Conservation (phyloP, 2,329 filamentous ascomycete species). For the Didymella arachidicola region DNA sequence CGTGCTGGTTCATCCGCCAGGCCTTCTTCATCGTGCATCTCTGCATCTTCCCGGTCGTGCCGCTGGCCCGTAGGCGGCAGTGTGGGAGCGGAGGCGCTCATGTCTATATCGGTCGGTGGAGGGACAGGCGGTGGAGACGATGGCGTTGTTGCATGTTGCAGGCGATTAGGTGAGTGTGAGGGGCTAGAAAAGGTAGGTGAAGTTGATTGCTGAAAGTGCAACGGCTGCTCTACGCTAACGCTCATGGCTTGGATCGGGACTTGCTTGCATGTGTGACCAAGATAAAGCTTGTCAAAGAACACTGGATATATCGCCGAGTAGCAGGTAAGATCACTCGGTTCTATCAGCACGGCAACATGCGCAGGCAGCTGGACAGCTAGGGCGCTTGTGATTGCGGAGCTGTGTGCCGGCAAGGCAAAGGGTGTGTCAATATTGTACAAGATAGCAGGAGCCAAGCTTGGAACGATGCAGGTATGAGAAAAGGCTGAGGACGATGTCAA, state of each 20-base stretch:
- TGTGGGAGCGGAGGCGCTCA: constrained; percentile 46
- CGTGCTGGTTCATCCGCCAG: constrained; percentile 27
- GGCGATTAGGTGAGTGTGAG: constrained; percentile 41
- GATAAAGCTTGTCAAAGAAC: not conserved
- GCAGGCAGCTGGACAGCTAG: constrained; percentile 7
- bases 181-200: constrained; percentile 46
- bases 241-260: constrained; percentile 45
- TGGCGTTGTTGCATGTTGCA: constrained; percentile 39
- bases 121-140: constrained; percentile 38
- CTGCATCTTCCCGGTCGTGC: constrained; percentile 49
- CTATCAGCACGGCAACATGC: not conserved
- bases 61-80: constrained; percentile 44
- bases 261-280: constrained; percentile 18
- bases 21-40: constrained; percentile 45
- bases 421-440: constrained; percentile 1
- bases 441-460: not conserved
- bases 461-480: not conserved
- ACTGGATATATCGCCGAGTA: not conserved
- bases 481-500: constrained; percentile 5
- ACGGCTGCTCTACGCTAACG: constrained; percentile 50
- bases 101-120: constrained; percentile 40
- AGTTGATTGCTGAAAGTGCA: constrained; percentile 49
- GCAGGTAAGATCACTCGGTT: not conserved
- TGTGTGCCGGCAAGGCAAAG: constrained; percentile 2
- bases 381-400: constrained; percentile 3